These are phyloP conservation scores for Cadophora gregata DNA, from an alignment of 2,329 filamentous ascomycete species.

Conservation along the genomic window DNA sequence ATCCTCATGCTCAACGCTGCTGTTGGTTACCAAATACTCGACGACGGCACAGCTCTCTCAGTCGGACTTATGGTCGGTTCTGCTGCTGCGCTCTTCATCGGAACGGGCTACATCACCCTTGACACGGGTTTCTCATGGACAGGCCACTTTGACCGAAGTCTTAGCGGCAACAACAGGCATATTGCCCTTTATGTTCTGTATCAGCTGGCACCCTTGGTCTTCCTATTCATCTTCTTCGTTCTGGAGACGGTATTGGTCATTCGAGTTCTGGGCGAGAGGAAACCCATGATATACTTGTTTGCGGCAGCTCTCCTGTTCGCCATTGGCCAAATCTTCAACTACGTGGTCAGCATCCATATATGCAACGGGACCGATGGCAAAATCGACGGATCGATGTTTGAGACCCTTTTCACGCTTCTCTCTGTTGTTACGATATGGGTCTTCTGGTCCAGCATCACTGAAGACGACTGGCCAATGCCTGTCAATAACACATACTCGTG, in stretches of 20 bases:
- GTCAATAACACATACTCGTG: slow-evolving; percentile 43
- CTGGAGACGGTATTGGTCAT: slow-evolving; percentile 86
- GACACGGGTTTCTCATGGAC: slow-evolving; percentile 92
- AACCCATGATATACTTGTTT: slow-evolving; percentile 89
- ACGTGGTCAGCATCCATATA: slow-evolving; percentile 88
- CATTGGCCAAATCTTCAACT: slow-evolving; percentile 94
- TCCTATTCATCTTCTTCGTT: slow-evolving; percentile 85
- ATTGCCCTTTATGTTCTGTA: slow-evolving; percentile 95
- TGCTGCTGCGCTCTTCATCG: slow-evolving; percentile 76
- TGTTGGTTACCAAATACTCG: slow-evolving; percentile 90
- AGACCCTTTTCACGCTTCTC: slow-evolving; percentile 89
- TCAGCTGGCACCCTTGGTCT: slow-evolving; percentile 85
- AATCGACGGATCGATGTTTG: slow-evolving; percentile 92
- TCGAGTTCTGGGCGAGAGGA: slow-evolving; percentile 82
- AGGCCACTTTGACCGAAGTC: slow-evolving; percentile 71
- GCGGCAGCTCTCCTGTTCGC: slow-evolving; percentile 82
- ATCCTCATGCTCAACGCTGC: slow-evolving; percentile 89
- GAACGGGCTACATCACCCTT: slow-evolving; percentile 93
- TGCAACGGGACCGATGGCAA: slow-evolving; percentile 82
- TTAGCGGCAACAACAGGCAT: slow-evolving; percentile 67
- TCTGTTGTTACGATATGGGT: slow-evolving; percentile 85
- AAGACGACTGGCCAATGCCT: slow-evolving; percentile 90
- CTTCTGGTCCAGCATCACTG: slow-evolving; percentile 99
- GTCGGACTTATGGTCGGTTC: slow-evolving; percentile 77
- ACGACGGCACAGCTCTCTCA: slow-evolving; percentile 89